Evolutionary conservation across 441 rosid species (phyloP).

Genomic region (Adansonia grandidieri): DNA sequence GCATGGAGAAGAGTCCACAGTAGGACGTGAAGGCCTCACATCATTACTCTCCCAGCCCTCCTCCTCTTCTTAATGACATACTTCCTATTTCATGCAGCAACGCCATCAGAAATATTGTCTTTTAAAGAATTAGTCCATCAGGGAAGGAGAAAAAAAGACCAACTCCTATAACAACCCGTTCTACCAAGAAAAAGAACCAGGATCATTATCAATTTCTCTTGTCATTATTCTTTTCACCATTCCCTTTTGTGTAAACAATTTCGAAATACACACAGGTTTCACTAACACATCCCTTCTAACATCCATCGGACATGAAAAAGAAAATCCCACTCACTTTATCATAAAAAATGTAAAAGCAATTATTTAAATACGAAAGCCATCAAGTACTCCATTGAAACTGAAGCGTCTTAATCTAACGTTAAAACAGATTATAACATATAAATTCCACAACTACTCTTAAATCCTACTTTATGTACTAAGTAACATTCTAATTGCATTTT

Average conservation of each 20-base stretch:
- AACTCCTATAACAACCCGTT: not conserved
- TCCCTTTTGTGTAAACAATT: not conserved
- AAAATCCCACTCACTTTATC: not conserved
- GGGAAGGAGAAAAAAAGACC: not conserved
- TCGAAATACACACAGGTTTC: not conserved
- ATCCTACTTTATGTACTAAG: not conserved
- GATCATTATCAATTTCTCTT: not conserved
- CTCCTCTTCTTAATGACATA: not conserved
- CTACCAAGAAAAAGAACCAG: conserved; percentile 1
- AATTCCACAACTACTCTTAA: not conserved
- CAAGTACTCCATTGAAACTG: not conserved
- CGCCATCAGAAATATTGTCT: not conserved
- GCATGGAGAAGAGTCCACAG: not conserved
- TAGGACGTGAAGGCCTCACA: not conserved
- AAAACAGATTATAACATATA: not conserved
- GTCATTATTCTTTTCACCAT: not conserved
- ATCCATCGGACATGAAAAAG: not conserved
- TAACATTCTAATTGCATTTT: conserved; percentile 1
- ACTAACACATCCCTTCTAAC: not conserved
- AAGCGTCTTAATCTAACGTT: conserved; percentile 20
- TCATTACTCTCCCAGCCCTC: not conserved
- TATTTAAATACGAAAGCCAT: not conserved
- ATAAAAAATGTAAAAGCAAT: not conserved
- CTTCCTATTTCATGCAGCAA: conserved; percentile 1
- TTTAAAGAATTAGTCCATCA: not conserved